Evolutionary conservation across 305 asterid species (phyloP), one percentile per base, ranked within the genome.

Genomic region (Andrographis paniculata): DNA sequence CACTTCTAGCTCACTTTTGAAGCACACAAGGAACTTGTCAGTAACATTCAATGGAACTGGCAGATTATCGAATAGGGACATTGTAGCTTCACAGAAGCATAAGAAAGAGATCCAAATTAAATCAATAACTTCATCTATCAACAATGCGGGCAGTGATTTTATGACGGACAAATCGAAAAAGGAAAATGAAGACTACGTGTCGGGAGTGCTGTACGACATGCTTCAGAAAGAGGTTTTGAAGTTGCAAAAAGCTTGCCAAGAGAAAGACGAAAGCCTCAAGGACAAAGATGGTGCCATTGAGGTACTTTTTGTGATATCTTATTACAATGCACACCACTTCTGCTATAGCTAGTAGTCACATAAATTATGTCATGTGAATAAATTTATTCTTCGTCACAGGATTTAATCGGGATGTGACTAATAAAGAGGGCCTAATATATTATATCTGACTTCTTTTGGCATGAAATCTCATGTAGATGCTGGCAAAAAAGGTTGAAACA

Each of bases 221-320:
- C 63, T 76, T 68, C 85, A 79, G 63, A 79, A 73, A 64, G 89
- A 76, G 72, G 89, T 76, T 45, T 57, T 67, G 39, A 18, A 57
- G 30, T 57, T 76, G 60, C 63, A 68, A 42, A 79, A 71, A 62
- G 67, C 77, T 52, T 73, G 85, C 63, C 64, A 62, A 20, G 79
- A 66, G 64, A 76, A 79, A 64, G 82, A 71, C 56, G 79, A 71
- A 46, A 54, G 66, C 67, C 66, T 76, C 15, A 79, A 76, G 66
- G 85, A 76, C 55, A 76, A 73, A 65, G 79, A 73, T 42, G 85
- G 68, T 15, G 79, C 82, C 17, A 76, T 76, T 14, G 79, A 73
- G 89, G 89, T 79, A n/a, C n/a, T n/a, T n/a, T n/a, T n/a, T n/a
- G n/a, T n/a, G n/a, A n/a, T n/a, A n/a, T n/a, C n/a, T n/a, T n/a